Evolutionary conservation across 2,329 filamentous ascomycete genomes (phyloP).

Genomic region (Ophiostoma ulmi): DNA sequence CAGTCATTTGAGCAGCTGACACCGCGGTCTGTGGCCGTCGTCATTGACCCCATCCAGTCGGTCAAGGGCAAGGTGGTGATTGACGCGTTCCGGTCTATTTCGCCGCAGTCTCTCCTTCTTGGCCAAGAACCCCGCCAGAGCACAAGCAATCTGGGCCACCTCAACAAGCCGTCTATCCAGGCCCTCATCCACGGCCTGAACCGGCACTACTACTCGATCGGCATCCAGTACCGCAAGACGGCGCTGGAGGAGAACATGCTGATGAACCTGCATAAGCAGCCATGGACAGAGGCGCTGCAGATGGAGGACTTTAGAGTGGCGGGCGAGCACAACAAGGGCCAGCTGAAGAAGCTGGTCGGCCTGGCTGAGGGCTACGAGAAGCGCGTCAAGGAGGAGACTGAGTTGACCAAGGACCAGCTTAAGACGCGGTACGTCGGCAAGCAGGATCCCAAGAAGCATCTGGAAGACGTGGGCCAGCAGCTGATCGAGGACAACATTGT

Average conservation of each 20-base stretch:
- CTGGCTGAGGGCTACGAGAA: slow-evolving; percentile 97
- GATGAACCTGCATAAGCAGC: slow-evolving; percentile 99
- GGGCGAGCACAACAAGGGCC: slow-evolving; percentile 78
- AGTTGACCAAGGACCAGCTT: slow-evolving; percentile 92
- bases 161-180: slow-evolving; percentile 99
- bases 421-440: slow-evolving; percentile 99
- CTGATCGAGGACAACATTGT: slow-evolving; percentile 99
- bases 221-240: slow-evolving; percentile 96
- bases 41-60: slow-evolving; percentile 97
- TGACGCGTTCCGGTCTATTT: slow-evolving; percentile 96
- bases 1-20: slow-evolving; percentile 99
- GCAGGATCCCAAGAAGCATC: slow-evolving; percentile 97
- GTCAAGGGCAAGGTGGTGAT: slow-evolving; percentile 99
- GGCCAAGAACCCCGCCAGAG: slow-evolving; percentile 96
- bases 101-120: slow-evolving; percentile 95
- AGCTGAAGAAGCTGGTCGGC: slow-evolving; percentile 78
- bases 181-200: slow-evolving; percentile 97
- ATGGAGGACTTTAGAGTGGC: slow-evolving; percentile 94
- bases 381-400: slow-evolving; percentile 96
- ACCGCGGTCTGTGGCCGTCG: slow-evolving; percentile 91
- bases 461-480: slow-evolving; percentile 93
- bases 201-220: slow-evolving; percentile 98
- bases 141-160: slow-evolving; percentile 92
- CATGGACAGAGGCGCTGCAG: slow-evolving; percentile 95
- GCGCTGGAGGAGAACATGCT: slow-evolving; percentile 98